Conservation (phyloP, 139 green algal species). For the Chlamydomonas schloesseri region DNA sequence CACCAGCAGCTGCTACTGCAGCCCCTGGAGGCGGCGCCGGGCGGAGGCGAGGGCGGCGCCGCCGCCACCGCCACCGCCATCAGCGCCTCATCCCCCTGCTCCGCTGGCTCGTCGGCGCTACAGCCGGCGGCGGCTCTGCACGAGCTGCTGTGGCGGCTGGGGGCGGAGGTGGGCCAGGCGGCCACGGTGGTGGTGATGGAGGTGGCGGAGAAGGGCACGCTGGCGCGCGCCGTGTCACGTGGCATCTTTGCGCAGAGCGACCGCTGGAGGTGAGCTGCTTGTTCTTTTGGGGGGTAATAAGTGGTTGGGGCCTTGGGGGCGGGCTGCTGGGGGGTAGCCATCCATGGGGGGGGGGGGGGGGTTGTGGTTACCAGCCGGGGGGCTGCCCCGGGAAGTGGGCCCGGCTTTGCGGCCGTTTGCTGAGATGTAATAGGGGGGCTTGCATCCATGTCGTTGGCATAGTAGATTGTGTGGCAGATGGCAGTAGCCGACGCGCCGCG, state of each 20-base stretch:
- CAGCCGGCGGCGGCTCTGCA: neutral
- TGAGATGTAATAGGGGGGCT: too few species aligned
- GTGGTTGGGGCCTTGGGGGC: too few species aligned
- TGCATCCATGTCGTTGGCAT: too few species aligned
- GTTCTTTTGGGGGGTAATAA: too few species aligned
- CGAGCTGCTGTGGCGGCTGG: slow-evolving; percentile 2
- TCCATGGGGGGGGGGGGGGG: too few species aligned
- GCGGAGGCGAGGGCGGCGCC: neutral
- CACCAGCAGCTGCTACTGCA: neutral
- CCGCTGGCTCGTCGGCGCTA: neutral
- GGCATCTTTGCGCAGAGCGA: slow-evolving; percentile 3
- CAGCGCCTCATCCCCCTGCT: neutral
- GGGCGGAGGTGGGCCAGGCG: neutral
- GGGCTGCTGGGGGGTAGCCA: too few species aligned
- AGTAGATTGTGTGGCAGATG: too few species aligned
- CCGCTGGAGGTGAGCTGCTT: too few species aligned
- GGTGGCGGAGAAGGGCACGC: neutral
- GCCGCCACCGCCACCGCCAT: neutral
- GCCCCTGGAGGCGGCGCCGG: neutral
- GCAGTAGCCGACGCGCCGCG: too few species aligned
- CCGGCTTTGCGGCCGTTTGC: too few species aligned
- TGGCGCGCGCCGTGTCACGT: neutral
- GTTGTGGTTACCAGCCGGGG: too few species aligned
- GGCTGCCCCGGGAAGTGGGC: too few species aligned
- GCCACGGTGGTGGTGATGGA: slow-evolving; percentile 36